Evolutionary conservation across 306 rosid genomes (phyloP), one percentile per base, ranked within the genome.

Genomic region (Spatholobus suberectus): DNA sequence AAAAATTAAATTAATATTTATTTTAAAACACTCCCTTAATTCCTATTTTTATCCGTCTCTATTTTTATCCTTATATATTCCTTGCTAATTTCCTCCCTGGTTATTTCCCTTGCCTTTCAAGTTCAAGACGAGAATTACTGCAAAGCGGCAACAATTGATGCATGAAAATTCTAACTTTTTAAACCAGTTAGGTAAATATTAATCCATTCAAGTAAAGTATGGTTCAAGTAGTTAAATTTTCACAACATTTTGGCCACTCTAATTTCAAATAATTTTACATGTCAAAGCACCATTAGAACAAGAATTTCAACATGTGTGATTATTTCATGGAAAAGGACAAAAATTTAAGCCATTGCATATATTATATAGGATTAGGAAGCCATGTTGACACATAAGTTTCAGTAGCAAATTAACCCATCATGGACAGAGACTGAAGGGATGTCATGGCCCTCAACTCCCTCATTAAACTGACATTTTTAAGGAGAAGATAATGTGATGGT

Each of bases 401-500:
- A 1, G 0, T 40, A 40, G 46, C 46, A 47, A 14, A 59, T 29
- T 26, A 70, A 81, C 49, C 76, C 70, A 81, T 58, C 76, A 81
- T 40, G 59, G 59, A 82, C 82, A 72, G 38, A 38, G 57, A 55
- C 58, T 72, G 81, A 43, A 81, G 70, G 54, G 46, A 55, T 46
- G 32, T 67, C 41, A 32, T 71, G 32, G 29, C 74, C 59, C 72
- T 76, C 58, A 85, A n/a, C 73, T 65, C 59, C 54, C 37, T 78
- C 80, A 62, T 40, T 70, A 23, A 76, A 72, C 17, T 71, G 59
- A 14, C 21, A 77, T 6, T 77, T 71, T 78, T 18, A 35, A 9
- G 23, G n/a, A 5, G 52, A 57, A 61, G 54, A 76, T 62, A 73
- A 70, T 70, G 80, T 67, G 76, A 75, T 77, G 88, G 86, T 77